Evolutionary conservation across 495 filamentous ascomycete genomes (phyloP), one percentile per base, ranked within the genome.

Genomic region (Schizothecium vesticola): DNA sequence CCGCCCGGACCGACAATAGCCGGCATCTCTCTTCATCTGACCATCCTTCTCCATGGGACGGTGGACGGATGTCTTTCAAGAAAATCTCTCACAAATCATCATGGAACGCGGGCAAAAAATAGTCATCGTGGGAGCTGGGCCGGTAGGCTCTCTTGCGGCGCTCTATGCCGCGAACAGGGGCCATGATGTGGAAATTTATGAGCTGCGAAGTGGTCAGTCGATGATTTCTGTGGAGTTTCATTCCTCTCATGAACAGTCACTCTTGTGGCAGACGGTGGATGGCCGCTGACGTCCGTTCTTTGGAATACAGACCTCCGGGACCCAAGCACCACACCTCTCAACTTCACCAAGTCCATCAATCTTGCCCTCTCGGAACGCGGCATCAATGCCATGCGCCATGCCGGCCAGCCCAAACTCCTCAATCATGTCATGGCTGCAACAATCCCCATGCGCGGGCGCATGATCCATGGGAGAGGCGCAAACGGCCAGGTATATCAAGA

Each of bases 341-440:
- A 98, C 74, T 97, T 98, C 78, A 96, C 93, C 57, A 96, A 92
- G 78, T 98, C 96, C 16, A 99, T 99, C 83, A 99, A 98, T 74
- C 82, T 99, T 22, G 93, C 95, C 21, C 80, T 99, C 12, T 97
- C 95, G 0, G 92, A 97, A 77, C 89, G 95, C 33, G 95, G 95
- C n/a, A 91, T 97, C 74, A 92, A 91, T 73, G 89, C 94, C 33
- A 89, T 98, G 80, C 84, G 85, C 25, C 79, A 90, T 68, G 86
- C 91, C 1, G 79, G 85, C 57, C 84, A 86, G 21, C 75, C 84
- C 7, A 84, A 85, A 12, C 84, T 97, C 26, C 83, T 96, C 61
- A 84, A 93, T 1, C 84, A 89, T 73, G 85, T 98, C 24, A 82
- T 94, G 57, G 78, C 77, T 19, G 86, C 90, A 59, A 91, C 94